phyloP scores from a whole-genome alignment of 352 stramenopile genomes.

The Blastocystis sp. region DNA sequence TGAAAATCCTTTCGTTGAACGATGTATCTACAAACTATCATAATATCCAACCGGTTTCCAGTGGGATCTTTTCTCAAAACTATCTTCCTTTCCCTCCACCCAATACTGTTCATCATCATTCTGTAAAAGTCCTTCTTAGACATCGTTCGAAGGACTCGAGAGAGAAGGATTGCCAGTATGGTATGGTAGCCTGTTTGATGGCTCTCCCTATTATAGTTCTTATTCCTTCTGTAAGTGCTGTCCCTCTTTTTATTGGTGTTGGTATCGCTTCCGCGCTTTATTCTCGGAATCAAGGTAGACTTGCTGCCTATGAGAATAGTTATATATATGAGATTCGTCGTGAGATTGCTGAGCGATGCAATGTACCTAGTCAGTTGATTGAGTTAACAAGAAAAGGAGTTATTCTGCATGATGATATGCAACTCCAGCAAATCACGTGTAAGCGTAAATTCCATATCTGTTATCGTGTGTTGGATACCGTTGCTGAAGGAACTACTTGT shows the following conservation, averaged over 20 bases:
- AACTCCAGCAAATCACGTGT: not conserved
- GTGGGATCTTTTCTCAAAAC: too few relatives aligned
- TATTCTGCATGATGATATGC: not conserved
- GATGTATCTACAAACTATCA: too few relatives aligned
- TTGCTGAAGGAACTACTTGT: not conserved
- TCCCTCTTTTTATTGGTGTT: not conserved
- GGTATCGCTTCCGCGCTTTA: not conserved
- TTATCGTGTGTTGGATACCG: not conserved
- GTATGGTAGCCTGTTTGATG: too few relatives aligned
- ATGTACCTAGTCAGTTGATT: not conserved
- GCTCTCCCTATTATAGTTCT: too few relatives aligned
- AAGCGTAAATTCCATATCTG: not conserved
- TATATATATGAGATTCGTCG: not conserved
- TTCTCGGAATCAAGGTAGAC: not conserved
- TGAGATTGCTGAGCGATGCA: not conserved
- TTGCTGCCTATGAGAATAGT: not conserved
- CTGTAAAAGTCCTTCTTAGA: too few relatives aligned
- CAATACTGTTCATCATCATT: too few relatives aligned
- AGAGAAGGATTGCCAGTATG: too few relatives aligned
- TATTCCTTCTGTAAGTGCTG: too few relatives aligned
- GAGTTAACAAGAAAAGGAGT: not conserved
- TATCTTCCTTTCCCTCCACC: too few relatives aligned
- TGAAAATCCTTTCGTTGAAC: too few relatives aligned
- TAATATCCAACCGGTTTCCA: too few relatives aligned
- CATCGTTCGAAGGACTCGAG: too few relatives aligned